These are phyloP conservation scores for Plasmodium chabaudi DNA, from an alignment of 169 alveolate species.

Conservation along the genomic window DNA sequence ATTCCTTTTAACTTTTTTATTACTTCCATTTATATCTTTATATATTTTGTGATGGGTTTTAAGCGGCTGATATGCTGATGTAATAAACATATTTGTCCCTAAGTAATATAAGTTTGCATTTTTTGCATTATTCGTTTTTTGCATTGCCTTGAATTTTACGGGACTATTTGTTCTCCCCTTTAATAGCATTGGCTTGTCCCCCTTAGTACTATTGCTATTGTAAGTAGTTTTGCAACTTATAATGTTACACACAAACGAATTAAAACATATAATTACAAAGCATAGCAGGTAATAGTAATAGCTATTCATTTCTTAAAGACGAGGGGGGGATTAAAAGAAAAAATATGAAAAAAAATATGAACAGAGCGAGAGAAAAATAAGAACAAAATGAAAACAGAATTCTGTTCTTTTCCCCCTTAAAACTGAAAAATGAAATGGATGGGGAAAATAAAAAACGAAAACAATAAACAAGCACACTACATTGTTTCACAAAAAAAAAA, in stretches of 20 bases:
- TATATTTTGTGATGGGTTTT: not conserved
- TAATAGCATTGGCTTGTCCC: no score
- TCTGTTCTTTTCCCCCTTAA: not conserved
- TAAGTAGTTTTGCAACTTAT: constrained; percentile 3
- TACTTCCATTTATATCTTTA: not conserved
- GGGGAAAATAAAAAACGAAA: constrained; percentile 8
- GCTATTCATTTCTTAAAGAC: constrained; percentile 35
- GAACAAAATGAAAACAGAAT: not conserved
- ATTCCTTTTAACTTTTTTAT: not conserved
- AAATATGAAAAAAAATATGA: constrained; percentile 4
- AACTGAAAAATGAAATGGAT: not conserved
- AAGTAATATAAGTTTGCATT: constrained; percentile 1
- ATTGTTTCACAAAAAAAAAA: constrained; percentile 18
- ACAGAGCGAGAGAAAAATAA: no score
- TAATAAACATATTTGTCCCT: constrained; percentile 5
- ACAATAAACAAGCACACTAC: not conserved
- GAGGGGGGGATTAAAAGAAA: not conserved
- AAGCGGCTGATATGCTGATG: not conserved
- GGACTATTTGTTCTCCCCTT: no score
- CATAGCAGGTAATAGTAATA: constrained; percentile 1
- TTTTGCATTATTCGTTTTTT: not conserved
- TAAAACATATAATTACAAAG: constrained; percentile 18
- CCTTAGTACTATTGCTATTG: constrained; percentile 5
- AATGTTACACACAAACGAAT: constrained; percentile 14
- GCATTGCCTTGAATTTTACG: no score